phyloP scores from a whole-genome alignment of 2,329 filamentous ascomycete genomes.

The Nigrograna mackinnonii region DNA sequence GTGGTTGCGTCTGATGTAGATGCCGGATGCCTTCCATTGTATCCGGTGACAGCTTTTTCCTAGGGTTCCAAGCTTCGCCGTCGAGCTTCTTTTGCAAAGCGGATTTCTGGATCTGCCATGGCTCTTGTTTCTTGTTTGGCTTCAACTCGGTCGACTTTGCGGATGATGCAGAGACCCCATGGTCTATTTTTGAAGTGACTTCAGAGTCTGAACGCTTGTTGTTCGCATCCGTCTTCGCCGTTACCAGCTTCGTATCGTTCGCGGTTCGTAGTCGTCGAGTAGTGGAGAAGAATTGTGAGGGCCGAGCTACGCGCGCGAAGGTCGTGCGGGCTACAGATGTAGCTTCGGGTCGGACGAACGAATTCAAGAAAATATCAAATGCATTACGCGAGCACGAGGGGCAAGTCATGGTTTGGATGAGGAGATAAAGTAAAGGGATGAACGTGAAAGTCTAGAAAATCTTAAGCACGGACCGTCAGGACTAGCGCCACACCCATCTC shows the following conservation, averaged over 20 bases:
- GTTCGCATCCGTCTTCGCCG: too few species aligned
- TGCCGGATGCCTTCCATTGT: conserved; percentile 87
- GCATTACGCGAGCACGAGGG: conserved; percentile 24
- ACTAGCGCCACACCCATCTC: background rate
- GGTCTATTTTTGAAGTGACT: too few species aligned
- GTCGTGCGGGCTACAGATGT: conserved; percentile 5
- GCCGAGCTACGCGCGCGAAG: conserved; percentile 4
- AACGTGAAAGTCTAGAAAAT: conserved; percentile 4
- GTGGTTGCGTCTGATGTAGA: conserved; percentile 76
- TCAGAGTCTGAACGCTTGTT: too few species aligned
- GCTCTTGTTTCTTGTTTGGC: conserved; percentile 39
- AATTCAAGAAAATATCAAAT: conserved; percentile 24
- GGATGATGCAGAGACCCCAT: too few species aligned
- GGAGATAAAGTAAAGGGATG: background rate
- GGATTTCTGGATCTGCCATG: conserved; percentile 77
- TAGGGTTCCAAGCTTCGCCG: conserved; percentile 75
- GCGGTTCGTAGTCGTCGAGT: background rate
- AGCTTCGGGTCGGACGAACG: conserved; percentile 11
- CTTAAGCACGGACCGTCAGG: conserved; percentile 4
- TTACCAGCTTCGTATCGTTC: too few species aligned
- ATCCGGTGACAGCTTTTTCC: conserved; percentile 88
- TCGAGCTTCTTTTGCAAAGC: conserved; percentile 78
- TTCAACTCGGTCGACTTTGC: too few species aligned
- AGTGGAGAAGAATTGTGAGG: conserved; percentile 18
- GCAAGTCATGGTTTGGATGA: conserved; percentile 28